A percentile compares a stretch with the other conserved stretches of the same genome.
Evolutionary conservation across 106 monocot species (phyloP).

Genomic region (Xerophyta viscosa): DNA sequence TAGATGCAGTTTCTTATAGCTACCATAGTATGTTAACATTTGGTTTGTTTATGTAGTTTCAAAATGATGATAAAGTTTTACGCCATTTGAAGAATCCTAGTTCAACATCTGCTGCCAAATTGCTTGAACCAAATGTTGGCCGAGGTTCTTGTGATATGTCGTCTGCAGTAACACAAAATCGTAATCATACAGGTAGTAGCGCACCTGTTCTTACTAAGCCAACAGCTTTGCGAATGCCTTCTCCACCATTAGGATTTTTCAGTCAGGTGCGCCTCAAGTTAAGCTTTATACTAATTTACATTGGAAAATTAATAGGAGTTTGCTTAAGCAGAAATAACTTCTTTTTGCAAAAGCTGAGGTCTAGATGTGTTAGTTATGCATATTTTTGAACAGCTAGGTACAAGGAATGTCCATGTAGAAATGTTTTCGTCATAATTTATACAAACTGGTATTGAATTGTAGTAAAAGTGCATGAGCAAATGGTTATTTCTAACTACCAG

Average conservation of each 20-base stretch:
- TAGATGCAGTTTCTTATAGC: background rate
- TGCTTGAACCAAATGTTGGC: constrained; percentile 1
- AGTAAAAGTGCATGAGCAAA: no score
- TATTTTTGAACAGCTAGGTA: no score
- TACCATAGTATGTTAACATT: background rate
- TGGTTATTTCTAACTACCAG: no score
- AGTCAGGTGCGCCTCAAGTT: constrained; percentile 19
- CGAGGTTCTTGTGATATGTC: constrained; percentile 1
- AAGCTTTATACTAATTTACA: background rate
- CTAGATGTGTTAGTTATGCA: no score
- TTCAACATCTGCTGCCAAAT: constrained; percentile 2
- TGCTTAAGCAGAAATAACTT: background rate
- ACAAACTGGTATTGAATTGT: no score
- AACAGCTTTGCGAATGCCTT: constrained; percentile 64
- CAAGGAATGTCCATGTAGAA: no score
- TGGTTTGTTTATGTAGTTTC: background rate
- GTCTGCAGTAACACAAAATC: constrained; percentile 11
- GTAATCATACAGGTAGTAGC: constrained; percentile 1
- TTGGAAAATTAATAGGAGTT: no score
- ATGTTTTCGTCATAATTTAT: no score
- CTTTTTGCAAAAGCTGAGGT: no score
- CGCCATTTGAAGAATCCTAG: constrained; percentile 6
- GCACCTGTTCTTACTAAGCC: constrained; percentile 24
- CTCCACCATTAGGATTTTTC: constrained; percentile 76
- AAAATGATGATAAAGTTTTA: constrained; percentile 7